Conservation (phyloP, 768 basidiomycete genomes). For the Boletus huronensis region DNA sequence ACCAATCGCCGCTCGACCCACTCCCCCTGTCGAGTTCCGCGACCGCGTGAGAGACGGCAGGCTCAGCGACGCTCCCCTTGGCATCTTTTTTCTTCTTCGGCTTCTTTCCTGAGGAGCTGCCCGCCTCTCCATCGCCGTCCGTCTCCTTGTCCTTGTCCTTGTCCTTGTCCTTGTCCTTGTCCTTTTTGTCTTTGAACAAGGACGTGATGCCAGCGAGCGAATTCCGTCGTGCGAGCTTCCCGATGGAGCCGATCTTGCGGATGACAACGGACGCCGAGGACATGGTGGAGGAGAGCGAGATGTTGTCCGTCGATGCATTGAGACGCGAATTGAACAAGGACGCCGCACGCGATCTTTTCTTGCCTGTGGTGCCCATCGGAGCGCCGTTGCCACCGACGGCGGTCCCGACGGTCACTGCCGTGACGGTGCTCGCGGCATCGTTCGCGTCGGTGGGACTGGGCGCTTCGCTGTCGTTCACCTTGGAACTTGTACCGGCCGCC, state of each 20-base stretch:
- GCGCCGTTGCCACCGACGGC: slow-evolving; percentile 12
- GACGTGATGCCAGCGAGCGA: slow-evolving; percentile 89
- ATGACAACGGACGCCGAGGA: slow-evolving; percentile 96
- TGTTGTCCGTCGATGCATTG: slow-evolving; percentile 91
- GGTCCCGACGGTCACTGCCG: slow-evolving; percentile 35
- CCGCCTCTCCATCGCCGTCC: slow-evolving; percentile 34
- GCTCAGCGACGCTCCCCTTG: slow-evolving; percentile 63
- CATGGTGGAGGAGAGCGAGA: slow-evolving; percentile 92
- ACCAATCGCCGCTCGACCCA: slow-evolving; percentile 49
- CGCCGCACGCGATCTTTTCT: slow-evolving; percentile 71
- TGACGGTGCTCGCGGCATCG: slow-evolving; percentile 34
- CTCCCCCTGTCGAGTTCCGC: slow-evolving; percentile 74
- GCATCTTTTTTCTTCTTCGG: slow-evolving; percentile 49
- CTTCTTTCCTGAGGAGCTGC: slow-evolving; percentile 40
- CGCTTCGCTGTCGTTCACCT: slow-evolving; percentile 32
- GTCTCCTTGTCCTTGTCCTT: slow-evolving; percentile 39
- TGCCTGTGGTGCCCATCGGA: slow-evolving; percentile 35
- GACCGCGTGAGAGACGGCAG: slow-evolving; percentile 76
- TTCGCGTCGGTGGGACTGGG: slow-evolving; percentile 24
- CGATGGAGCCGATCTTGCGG: slow-evolving; percentile 88
- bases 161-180: slow-evolving; percentile 31
- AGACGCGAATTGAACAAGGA: slow-evolving; percentile 84
- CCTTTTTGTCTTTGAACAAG: slow-evolving; percentile 86
- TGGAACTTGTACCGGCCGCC: slow-evolving; percentile 7
- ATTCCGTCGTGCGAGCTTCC: slow-evolving; percentile 84